Evolutionary conservation across 345 rosid species (phyloP).

Genomic region (Syzygium aromaticum): DNA sequence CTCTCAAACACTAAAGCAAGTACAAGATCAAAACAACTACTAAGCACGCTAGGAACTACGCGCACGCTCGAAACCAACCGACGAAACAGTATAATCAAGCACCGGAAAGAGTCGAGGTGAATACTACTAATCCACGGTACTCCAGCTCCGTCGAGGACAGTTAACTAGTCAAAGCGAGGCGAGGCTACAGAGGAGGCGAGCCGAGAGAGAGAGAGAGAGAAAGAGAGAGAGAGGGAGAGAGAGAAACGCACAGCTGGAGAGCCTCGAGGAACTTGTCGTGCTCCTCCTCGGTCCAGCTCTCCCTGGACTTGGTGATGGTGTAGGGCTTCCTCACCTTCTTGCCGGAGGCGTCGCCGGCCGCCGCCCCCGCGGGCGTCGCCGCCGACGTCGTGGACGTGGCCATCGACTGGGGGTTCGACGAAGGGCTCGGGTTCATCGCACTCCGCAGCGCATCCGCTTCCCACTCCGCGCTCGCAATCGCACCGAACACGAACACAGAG

Average conservation of each 20-base stretch:
- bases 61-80: neutral
- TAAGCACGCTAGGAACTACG: neutral
- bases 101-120: neutral
- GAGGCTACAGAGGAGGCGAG: neutral
- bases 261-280: slow-evolving; percentile 99
- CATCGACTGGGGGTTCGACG: slow-evolving; percentile 32
- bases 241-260: slow-evolving; percentile 59
- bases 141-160: neutral
- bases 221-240: neutral
- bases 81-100: neutral
- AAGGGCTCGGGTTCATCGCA: slow-evolving; percentile 23
- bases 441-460: neutral
- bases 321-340: slow-evolving; percentile 94
- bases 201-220: neutral
- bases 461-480: neutral
- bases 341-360: slow-evolving; percentile 24
- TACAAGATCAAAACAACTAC: neutral
- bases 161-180: neutral
- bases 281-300: slow-evolving; percentile 98
- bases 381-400: slow-evolving; percentile 28
- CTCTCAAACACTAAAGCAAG: neutral
- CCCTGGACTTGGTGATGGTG: slow-evolving; percentile 97
- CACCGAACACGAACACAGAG: neutral
- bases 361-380: slow-evolving; percentile 6
- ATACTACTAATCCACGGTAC: neutral